phyloP scores from a whole-genome alignment of 148 eudicot genomes.

The Drosera capensis region DNA sequence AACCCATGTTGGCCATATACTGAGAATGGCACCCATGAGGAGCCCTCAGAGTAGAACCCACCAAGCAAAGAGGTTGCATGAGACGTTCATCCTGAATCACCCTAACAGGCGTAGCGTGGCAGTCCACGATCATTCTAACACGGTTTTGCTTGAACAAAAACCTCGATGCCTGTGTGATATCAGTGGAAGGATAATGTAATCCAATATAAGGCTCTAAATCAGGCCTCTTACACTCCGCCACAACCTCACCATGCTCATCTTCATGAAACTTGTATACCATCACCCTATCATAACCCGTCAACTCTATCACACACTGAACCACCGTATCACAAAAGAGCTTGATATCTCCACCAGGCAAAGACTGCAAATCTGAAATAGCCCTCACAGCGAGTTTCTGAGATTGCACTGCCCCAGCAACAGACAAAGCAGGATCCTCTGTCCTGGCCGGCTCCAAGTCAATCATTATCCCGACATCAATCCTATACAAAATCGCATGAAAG shows the following conservation, averaged over 20 bases:
- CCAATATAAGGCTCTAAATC: slow-evolving; percentile 88
- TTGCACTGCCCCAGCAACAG: slow-evolving; percentile 89
- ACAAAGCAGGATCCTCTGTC: slow-evolving; percentile 73
- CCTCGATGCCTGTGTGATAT: slow-evolving; percentile 92
- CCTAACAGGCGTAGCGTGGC: slow-evolving; percentile 51
- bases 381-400: slow-evolving; percentile 88
- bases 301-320: slow-evolving; percentile 62
- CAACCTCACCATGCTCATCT: slow-evolving; percentile 96
- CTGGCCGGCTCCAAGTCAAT: slow-evolving; percentile 89
- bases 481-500: slow-evolving; percentile 78
- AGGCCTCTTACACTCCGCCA: slow-evolving; percentile 55
- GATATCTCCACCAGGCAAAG: slow-evolving; percentile 81
- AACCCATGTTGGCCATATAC: slow-evolving; percentile 97
- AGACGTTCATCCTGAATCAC: slow-evolving; percentile 62
- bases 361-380: slow-evolving; percentile 69
- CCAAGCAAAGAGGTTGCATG: slow-evolving; percentile 63
- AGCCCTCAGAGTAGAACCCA: slow-evolving; percentile 86
- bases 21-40: slow-evolving; percentile 95
- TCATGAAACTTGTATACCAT: slow-evolving; percentile 98
- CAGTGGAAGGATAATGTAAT: slow-evolving; percentile 93
- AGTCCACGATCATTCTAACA: slow-evolving; percentile 93
- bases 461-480: slow-evolving; percentile 89
- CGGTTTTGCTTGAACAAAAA: slow-evolving; percentile 83
- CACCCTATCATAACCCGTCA: slow-evolving; percentile 91
- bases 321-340: slow-evolving; percentile 80